Evolutionary conservation across 345 rosid species (phyloP).

Genomic region (Brassica nigra): DNA sequence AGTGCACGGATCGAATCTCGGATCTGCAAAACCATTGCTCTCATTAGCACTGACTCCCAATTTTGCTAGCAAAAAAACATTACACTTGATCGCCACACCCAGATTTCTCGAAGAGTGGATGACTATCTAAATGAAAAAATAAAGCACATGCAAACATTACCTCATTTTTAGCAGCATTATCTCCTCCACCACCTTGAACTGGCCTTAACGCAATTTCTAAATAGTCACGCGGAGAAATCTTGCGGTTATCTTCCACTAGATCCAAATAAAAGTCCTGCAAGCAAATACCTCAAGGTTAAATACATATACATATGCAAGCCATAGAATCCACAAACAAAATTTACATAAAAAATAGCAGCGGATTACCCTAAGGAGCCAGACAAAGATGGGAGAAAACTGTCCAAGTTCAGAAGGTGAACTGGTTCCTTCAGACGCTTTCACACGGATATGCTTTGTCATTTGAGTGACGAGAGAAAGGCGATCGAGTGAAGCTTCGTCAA

Average conservation of each 20-base stretch:
- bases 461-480: conserved; percentile 96
- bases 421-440: conserved; percentile 85
- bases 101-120: neutral
- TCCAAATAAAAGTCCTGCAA: conserved; percentile 92
- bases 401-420: conserved; percentile 83
- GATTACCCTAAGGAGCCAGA: conserved; percentile 95
- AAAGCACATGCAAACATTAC: conserved; percentile 43
- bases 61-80: neutral
- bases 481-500: conserved; percentile 95
- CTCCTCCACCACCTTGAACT: conserved; percentile 77
- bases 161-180: conserved; percentile 91
- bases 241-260: conserved; percentile 77
- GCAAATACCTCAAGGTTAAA: conserved; percentile 13
- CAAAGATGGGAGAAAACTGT: conserved; percentile 93
- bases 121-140: conserved; percentile 2
- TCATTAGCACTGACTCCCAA: neutral
- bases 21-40: conserved; percentile 49
- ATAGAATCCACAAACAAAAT: neutral
- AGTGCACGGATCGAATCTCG: conserved; percentile 90
- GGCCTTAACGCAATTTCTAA: conserved; percentile 88
- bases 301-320: neutral
- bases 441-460: conserved; percentile 96
- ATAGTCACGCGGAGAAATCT: conserved; percentile 94
- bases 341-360: conserved; percentile 1
- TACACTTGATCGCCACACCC: conserved; percentile 5